Evolutionary conservation across 2,329 filamentous ascomycete species (phyloP), one percentile per base, ranked within the genome.

Genomic region (Neonectria punicea): DNA sequence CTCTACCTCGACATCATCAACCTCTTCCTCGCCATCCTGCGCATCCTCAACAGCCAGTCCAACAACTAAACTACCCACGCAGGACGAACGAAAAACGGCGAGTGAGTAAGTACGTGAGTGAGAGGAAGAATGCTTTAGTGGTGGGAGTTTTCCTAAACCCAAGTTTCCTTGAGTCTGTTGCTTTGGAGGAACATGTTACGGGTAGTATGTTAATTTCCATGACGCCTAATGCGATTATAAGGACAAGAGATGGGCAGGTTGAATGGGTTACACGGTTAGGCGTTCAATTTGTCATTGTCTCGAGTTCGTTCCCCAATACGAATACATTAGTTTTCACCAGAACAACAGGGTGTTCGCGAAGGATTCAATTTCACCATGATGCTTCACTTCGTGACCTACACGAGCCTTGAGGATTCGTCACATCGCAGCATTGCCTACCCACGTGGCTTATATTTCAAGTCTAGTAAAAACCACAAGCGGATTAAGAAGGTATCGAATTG

Each of bases 1-100:
- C 86, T 99, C 53, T 99, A 99, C 79, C 87, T 99, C 54, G 95
- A 98, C 79, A 90, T 98, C 70, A 93, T 98, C 84, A 99, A 99
- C 86, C 81, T 99, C 71, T 99, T 99, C 89, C 85, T 99, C 71
- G 92, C 93, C 58, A 99, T 99, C 76, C 85, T 99, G 76, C 88
- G 96, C 76, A 98, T 99, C 74, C 85, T 99, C 76, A 99, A 99
- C 86, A 97, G 92, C 84, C 93, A 97, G 86, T 91, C 90, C 78
- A 95, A 97, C 82, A 97, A 98, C 86, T 98, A 90, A 76, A 49
- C n/a, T 34, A 25, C 30, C 16, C 20, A 4, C 2, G 56, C 20
- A 55, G 18, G 16, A 18, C n/a, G 34, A 20, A 30, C 4, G n/a
- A 9, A 50, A 54, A 59, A 13, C n/a, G 41, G 28, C 49, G 53